Evolutionary conservation across 306 rosid species (phyloP).

Genomic region (Sindora glabra): DNA sequence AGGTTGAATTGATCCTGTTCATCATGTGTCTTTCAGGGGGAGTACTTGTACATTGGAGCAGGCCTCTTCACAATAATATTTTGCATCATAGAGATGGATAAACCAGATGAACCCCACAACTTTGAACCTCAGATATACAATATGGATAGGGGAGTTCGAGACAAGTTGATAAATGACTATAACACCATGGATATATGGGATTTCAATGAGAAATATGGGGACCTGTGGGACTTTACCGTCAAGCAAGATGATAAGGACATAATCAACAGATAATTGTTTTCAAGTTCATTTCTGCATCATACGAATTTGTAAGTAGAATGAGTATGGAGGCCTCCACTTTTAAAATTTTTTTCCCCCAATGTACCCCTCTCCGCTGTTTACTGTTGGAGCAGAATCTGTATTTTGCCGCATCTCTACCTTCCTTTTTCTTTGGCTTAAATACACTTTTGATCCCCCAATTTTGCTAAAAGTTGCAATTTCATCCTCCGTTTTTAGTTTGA

Average conservation of each 20-base stretch:
- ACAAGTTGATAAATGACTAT: slow-evolving; percentile 85
- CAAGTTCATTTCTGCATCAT: not conserved
- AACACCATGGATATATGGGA: slow-evolving; percentile 91
- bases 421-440: too few species aligned
- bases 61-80: slow-evolving; percentile 65
- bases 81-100: slow-evolving; percentile 92
- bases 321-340: not conserved
- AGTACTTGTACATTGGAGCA: slow-evolving; percentile 77
- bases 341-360: not conserved
- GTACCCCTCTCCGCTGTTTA: not conserved
- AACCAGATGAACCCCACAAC: slow-evolving; percentile 89
- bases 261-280: slow-evolving; percentile 32
- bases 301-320: not conserved
- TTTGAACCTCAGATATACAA: slow-evolving; percentile 94
- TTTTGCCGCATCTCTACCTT: not conserved
- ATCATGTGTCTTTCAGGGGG: slow-evolving; percentile 50
- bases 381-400: not conserved
- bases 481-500: too few species aligned
- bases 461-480: too few species aligned
- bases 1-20: not conserved
- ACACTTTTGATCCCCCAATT: too few species aligned
- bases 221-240: slow-evolving; percentile 89
- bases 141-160: slow-evolving; percentile 88
- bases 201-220: slow-evolving; percentile 86
- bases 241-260: slow-evolving; percentile 55